A percentile compares a stretch with the other conserved stretches of the same genome.
Evolutionary conservation across 202 grass and related monocot species (phyloP).

Genomic region (Hordeum pubiflorum): DNA sequence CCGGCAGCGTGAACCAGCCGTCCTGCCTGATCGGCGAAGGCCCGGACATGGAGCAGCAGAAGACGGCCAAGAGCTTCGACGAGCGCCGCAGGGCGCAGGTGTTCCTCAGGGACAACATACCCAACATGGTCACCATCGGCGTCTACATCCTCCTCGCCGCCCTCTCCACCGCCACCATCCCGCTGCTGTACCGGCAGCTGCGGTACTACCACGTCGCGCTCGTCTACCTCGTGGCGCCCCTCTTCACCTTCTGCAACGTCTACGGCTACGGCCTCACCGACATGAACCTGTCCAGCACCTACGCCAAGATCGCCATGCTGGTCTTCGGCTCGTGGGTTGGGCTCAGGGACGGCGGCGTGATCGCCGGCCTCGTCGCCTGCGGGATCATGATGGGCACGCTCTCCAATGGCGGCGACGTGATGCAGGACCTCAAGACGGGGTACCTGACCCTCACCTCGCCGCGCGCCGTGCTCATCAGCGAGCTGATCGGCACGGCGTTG

Average conservation of each 20-base stretch:
- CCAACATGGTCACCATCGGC: constrained; percentile 2
- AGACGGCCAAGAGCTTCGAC: constrained; percentile 14
- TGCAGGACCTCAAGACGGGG: constrained; percentile 47
- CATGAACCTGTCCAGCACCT: constrained; percentile 41
- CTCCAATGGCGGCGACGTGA: constrained; percentile 20
- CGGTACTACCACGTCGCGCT: constrained; percentile 13
- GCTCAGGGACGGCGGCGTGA: constrained; percentile 8
- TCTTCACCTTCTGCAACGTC: constrained; percentile 39
- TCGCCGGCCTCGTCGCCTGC: constrained; percentile 28
- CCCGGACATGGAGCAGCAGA: background rate
- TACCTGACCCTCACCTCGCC: constrained; percentile 46
- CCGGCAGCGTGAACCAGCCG: background rate
- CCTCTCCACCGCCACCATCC: background rate
- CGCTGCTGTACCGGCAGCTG: constrained; percentile 21
- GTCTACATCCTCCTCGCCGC: constrained; percentile 15
- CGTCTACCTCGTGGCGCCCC: constrained; percentile 16
- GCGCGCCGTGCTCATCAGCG: constrained; percentile 33
- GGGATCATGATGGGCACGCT: constrained; percentile 34
- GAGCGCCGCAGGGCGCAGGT: constrained; percentile 35
- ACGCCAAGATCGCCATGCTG: constrained; percentile 47
- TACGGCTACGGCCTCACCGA: constrained; percentile 40
- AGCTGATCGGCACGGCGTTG: constrained; percentile 23
- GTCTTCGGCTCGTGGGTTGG: constrained; percentile 24
- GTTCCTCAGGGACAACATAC: constrained; percentile 44
- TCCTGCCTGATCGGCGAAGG: background rate